These are phyloP conservation scores for Scheffersomyces spartinae DNA, from an alignment of 805 yeast genomes.

Conservation along the genomic window DNA sequence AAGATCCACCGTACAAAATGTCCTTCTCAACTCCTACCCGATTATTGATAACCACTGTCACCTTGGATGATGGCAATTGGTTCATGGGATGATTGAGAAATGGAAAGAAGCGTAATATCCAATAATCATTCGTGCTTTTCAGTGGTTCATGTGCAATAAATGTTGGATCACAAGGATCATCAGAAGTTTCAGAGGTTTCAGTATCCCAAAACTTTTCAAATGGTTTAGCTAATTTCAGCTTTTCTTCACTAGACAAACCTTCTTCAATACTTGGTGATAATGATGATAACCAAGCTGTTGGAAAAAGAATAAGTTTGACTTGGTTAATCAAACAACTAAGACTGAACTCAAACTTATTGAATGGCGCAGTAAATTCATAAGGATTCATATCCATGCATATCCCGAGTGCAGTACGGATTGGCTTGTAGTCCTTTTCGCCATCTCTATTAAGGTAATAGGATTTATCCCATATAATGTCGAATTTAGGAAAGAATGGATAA, in stretches of 20 bases:
- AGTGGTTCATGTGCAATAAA: no score
- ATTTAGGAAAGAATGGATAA: no score
- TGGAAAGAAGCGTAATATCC: slow-evolving; percentile 65
- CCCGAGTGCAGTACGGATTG: slow-evolving; percentile 49
- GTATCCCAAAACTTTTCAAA: slow-evolving; percentile 4
- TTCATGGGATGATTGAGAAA: slow-evolving; percentile 30
- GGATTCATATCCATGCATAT: slow-evolving; percentile 95
- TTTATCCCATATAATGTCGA: slow-evolving; percentile 28
- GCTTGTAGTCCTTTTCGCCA: slow-evolving; percentile 5
- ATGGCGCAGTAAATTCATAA: slow-evolving; percentile 72
- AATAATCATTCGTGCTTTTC: no score
- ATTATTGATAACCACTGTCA: slow-evolving; percentile 47
- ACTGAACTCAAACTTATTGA: slow-evolving; percentile 62
- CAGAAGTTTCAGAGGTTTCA: slow-evolving; percentile 6
- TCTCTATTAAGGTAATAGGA: slow-evolving; percentile 8
- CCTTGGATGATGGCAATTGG: slow-evolving; percentile 12
- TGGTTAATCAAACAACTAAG: slow-evolving; percentile 33
- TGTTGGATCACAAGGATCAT: slow-evolving; percentile 35
- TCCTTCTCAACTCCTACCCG: slow-evolving; percentile 70
- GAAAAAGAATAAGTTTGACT: slow-evolving; percentile 53
- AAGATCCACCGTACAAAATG: slow-evolving; percentile 57
- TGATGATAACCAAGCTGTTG: slow-evolving; percentile 78
- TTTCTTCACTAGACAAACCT: slow-evolving; percentile 8
- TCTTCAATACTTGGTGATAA: slow-evolving; percentile 30
- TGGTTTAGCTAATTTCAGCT: slow-evolving; percentile 4